phyloP scores from a whole-genome alignment of 148 eudicot genomes.

The Nyssa sinensis region DNA sequence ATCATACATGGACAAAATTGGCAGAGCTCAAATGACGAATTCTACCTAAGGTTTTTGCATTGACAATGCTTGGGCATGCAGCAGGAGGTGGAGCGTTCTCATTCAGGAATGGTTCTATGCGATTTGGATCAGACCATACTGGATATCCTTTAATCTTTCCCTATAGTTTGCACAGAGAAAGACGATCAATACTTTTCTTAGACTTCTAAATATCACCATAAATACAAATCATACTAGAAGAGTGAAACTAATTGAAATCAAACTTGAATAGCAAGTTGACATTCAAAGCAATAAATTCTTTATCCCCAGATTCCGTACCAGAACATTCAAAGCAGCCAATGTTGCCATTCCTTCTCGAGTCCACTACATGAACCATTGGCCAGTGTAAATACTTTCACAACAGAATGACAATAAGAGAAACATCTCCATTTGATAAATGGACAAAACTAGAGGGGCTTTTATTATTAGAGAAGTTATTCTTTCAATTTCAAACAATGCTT shows the following conservation, averaged over 20 bases:
- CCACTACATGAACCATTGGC: constrained; percentile 60
- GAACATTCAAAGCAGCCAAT: constrained; percentile 87
- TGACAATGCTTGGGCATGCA: constrained; percentile 96
- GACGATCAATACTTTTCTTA: not conserved
- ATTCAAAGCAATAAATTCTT: not conserved
- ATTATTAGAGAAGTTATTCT: not conserved
- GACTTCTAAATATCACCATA: not conserved
- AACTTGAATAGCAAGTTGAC: not conserved
- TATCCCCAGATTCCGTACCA: constrained; percentile 49
- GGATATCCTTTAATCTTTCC: constrained; percentile 95
- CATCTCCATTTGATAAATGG: not conserved
- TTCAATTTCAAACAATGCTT: not conserved
- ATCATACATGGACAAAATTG: not conserved
- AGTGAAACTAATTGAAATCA: not conserved
- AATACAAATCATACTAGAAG: not conserved
- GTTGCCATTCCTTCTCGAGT: constrained; percentile 99
- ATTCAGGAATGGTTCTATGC: constrained; percentile 64
- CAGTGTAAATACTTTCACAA: constrained; percentile 7
- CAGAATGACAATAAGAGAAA: not conserved
- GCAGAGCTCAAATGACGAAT: not conserved
- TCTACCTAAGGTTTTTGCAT: constrained; percentile 76
- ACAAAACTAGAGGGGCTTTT: not conserved
- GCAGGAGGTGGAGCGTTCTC: constrained; percentile 83
- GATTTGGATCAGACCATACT: constrained; percentile 75
- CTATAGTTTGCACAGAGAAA: constrained; percentile 22